Evolutionary conservation across 331 rosid genomes (phyloP), one percentile per base, ranked within the genome.

Genomic region (Pyrus hybrid): DNA sequence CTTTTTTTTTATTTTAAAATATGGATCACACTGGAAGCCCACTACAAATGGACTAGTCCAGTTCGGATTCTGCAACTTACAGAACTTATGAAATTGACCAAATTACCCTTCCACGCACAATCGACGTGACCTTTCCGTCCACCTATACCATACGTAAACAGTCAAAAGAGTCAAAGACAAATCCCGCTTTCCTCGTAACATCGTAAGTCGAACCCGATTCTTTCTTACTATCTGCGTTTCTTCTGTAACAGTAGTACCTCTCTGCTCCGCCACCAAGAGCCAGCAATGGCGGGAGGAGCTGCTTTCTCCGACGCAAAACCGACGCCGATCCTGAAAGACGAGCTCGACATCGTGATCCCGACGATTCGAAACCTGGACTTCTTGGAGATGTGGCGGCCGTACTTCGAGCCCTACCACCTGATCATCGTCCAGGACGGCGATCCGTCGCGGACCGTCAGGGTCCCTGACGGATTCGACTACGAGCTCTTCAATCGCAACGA

Each of bases 401-500:
- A 73, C 68, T 85, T 85, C 64, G 68, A 85, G 79, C 86, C 71
- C 13, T 85, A 85, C 81, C 89, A 85, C 26, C 85, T 85, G 16
- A 85, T 85, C 81, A 82, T 85, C 63, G 89, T 85, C 57, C 89
- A 85, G 49, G 89, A 85, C 53, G 86, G 89, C 13, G 89, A 85
- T 37, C 89, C 89, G 0, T 35, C 77, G 7, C 80, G 67, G 85
- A 67, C 66, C 54, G 71, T 85, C 67, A 74, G 66, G 20, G 89
- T 85, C 76, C 89, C 89, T 0, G 83, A 80, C 23, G 89, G 89
- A 37, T 85, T 82, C 23, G 86, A 85, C 45, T 85, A 82, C 68
- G 89, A 85, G 83, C 89, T 85, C 69, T 85, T 79, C 77, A 85
- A 85, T 68, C 77, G 89, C 0, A 85, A 85, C 77, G 89, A 85